These are phyloP conservation scores for Neonectria neomacrospora DNA, from an alignment of 2,329 filamentous ascomycete genomes.

Conservation along the genomic window DNA sequence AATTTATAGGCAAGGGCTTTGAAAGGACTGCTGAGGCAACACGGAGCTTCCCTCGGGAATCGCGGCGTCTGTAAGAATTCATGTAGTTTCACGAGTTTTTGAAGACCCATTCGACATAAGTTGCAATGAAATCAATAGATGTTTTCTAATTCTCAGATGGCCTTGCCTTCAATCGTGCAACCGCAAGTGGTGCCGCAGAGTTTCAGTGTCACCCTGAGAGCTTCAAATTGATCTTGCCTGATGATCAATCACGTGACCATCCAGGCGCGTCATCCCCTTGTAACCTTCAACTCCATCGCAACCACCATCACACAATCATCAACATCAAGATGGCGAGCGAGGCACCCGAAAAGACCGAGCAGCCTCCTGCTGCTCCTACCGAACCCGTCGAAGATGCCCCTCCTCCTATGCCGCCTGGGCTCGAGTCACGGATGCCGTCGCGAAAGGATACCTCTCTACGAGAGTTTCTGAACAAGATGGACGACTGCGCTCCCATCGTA, in stretches of 20 bases:
- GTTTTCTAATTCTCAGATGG: not conserved
- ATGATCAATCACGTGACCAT: constrained; percentile 38
- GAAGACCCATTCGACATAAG: constrained; percentile 10
- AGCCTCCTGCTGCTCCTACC: constrained; percentile 45
- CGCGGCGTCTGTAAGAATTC: constrained; percentile 19
- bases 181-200: not conserved
- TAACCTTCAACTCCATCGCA: constrained; percentile 27
- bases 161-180: not conserved
- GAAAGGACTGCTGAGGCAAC: not conserved
- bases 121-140: constrained; percentile 17
- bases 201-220: not conserved
- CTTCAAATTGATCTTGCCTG: not conserved
- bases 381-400: constrained; percentile 39
- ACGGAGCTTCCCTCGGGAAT: not conserved
- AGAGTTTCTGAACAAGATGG: constrained; percentile 96
- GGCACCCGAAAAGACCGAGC: constrained; percentile 49
- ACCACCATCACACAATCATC: constrained; percentile 29
- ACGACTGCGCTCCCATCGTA: constrained; percentile 97
- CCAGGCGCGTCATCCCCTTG: constrained; percentile 23
- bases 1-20: constrained; percentile 19
- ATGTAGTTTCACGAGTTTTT: not conserved
- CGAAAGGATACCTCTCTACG: constrained; percentile 93
- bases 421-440: constrained; percentile 74
- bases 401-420: constrained; percentile 59
- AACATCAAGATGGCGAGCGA: constrained; percentile 50